These are phyloP conservation scores for Phaeoacremonium minimum DNA, from an alignment of 2,329 filamentous ascomycete species.

Conservation along the genomic window DNA sequence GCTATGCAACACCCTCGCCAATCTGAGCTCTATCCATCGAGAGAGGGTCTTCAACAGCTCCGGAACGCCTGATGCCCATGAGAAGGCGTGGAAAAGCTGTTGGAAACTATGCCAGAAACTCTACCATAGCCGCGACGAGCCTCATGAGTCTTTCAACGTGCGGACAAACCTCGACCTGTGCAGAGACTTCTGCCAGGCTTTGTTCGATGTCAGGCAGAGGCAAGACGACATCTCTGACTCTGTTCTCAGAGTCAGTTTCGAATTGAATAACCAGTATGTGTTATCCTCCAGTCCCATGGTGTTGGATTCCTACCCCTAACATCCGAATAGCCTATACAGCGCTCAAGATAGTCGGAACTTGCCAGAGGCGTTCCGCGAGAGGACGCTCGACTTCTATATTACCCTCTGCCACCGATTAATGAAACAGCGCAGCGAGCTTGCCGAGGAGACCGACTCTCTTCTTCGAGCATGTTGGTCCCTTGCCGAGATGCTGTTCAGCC, in stretches of 20 bases:
- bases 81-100: constrained; percentile 88
- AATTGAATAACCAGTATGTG: constrained; percentile 82
- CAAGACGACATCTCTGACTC: constrained; percentile 80
- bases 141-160: constrained; percentile 61
- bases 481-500: constrained; percentile 87
- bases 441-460: constrained; percentile 78
- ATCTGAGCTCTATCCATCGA: constrained; percentile 77
- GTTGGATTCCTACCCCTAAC: neutral
- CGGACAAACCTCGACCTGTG: constrained; percentile 78
- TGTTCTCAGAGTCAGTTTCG: constrained; percentile 85
- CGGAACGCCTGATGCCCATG: constrained; percentile 71
- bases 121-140: constrained; percentile 75
- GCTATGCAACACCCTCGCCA: constrained; percentile 84
- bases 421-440: constrained; percentile 79
- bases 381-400: constrained; percentile 91
- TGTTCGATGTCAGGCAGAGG: constrained; percentile 80
- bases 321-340: constrained; percentile 72
- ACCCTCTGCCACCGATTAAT: constrained; percentile 92
- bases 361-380: constrained; percentile 81
- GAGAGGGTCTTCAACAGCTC: constrained; percentile 74
- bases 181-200: constrained; percentile 83
- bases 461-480: constrained; percentile 84
- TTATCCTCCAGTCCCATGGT: neutral
- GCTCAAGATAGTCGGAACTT: constrained; percentile 76
- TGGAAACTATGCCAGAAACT: constrained; percentile 90